Evolutionary conservation across 2,329 filamentous ascomycete genomes (phyloP).

Genomic region (Metarhizium humberi): DNA sequence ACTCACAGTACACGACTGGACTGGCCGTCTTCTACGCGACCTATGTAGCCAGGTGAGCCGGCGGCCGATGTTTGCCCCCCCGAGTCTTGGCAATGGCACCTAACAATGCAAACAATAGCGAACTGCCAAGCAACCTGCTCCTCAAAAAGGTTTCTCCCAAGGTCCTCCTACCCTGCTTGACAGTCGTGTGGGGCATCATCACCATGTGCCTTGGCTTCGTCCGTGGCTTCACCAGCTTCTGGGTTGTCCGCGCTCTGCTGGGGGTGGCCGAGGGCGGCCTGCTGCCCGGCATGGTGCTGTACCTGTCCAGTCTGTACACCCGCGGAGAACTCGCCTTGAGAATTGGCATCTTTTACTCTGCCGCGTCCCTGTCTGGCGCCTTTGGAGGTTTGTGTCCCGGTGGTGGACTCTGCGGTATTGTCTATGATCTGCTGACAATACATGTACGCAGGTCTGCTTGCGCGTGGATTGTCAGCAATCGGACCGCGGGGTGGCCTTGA

Average conservation of each 20-base stretch:
- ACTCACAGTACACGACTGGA: conserved; percentile 55
- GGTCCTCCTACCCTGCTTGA: conserved; percentile 56
- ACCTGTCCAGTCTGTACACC: conserved; percentile 69
- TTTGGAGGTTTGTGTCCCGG: conserved; percentile 44
- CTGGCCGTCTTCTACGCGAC: conserved; percentile 57
- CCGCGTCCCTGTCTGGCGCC: conserved; percentile 61
- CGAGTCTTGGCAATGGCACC: not conserved
- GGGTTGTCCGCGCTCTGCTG: conserved; percentile 61
- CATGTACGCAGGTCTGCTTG: conserved; percentile 56
- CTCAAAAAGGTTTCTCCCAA: conserved; percentile 54
- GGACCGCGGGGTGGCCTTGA: conserved; percentile 53
- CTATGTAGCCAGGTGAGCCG: conserved; percentile 44
- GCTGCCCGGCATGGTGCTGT: conserved; percentile 61
- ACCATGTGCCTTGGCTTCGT: conserved; percentile 62
- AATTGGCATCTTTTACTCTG: conserved; percentile 64
- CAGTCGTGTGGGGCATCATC: conserved; percentile 55
- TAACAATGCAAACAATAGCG: conserved; percentile 19
- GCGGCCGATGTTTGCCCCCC: conserved; percentile 1
- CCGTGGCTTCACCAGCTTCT: conserved; percentile 52
- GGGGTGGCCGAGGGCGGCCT: conserved; percentile 61
- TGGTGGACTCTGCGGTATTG: conserved; percentile 47
- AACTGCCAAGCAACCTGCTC: conserved; percentile 56
- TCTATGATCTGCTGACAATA: conserved; percentile 42
- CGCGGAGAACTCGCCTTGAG: conserved; percentile 63
- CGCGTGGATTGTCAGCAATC: conserved; percentile 59